Base-by-base conservation (phyloP, 2,329 filamentous ascomycete species). In the Colletotrichum ledebouriae region DNA sequence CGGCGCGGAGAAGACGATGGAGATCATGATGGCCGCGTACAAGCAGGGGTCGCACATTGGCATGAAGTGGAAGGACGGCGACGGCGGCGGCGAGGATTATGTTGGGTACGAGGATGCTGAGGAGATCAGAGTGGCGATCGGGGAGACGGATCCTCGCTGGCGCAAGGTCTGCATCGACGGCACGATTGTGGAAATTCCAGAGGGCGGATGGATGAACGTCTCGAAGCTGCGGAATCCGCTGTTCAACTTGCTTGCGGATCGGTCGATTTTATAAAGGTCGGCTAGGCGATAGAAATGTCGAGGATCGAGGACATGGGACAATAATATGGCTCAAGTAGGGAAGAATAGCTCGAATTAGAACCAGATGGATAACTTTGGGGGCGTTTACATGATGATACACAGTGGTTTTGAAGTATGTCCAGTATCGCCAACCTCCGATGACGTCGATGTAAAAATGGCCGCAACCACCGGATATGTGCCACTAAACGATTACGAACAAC, bases 141-240 rank as follows among this genome's bases (percentile, higher is more conserved):
- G 82, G 1, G 92, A 96, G 74, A 82, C 87, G 15, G 89, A 93
- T n/a, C 83, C 82, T 52, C 83, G 89, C 59, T 98, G 94, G 94
- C 85, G 95, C 69, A 89, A 94, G 75, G 87, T 97, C 13, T 98
- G 95, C 77, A 84, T 98, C n/a, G 95, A 98, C 78, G 95, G 95
- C 3, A 94, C 91, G 60, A 97, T 97, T 73, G 88, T 98, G 3
- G 86, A 88, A 67, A 81, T 97, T 1, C 90, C 92, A 20, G 77
- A 83, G 59, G 89, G 86, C 2, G 94, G 94, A 0, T 90, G 88
- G 84, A 87, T 97, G 78, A 86, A 88, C 67, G 85, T 97, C 0
- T 79, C 77, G 70, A 86, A 81, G 74, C 83, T 86, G 25, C 75
- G 77, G 9, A 72, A 74, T 47, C 76, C 77, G n/a, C 75, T 79